Conservation (phyloP, 345 rosid genomes). For the Eucalyptus albens region DNA sequence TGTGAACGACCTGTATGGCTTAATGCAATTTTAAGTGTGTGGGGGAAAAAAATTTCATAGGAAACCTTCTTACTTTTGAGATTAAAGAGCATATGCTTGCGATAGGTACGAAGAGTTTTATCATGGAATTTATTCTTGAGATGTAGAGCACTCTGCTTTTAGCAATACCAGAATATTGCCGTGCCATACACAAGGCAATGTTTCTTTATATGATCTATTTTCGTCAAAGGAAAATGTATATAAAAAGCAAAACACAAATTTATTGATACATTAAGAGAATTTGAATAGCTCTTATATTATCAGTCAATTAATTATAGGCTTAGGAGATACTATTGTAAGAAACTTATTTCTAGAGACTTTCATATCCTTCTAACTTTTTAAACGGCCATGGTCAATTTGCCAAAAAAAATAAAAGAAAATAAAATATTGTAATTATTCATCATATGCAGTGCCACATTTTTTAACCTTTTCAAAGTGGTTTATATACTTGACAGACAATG, state of each 20-base stretch:
- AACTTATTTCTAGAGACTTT: neutral
- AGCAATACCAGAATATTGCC: neutral
- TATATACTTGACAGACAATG: neutral
- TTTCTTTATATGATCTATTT: neutral
- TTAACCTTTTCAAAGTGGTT: neutral
- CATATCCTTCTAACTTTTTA: neutral
- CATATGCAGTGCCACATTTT: neutral
- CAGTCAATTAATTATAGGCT: neutral
- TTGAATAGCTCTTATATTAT: neutral
- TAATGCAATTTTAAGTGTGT: neutral
- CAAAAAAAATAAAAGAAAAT: neutral
- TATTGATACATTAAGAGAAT: neutral
- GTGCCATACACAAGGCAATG: neutral
- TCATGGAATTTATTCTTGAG: neutral
- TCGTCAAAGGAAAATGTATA: neutral
- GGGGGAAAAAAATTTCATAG: neutral
- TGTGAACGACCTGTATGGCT: neutral
- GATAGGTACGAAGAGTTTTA: neutral
- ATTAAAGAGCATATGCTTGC: neutral
- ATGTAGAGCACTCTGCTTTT: neutral
- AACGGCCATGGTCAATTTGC: neutral
- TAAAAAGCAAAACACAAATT: neutral
- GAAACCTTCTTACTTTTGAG: neutral
- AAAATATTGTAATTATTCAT: neutral
- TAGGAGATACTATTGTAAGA: neutral